A percentile compares a stretch with the other conserved stretches of the same genome.
Conservation (phyloP, 805 yeast species). For the Suhomyces sp. region DNA sequence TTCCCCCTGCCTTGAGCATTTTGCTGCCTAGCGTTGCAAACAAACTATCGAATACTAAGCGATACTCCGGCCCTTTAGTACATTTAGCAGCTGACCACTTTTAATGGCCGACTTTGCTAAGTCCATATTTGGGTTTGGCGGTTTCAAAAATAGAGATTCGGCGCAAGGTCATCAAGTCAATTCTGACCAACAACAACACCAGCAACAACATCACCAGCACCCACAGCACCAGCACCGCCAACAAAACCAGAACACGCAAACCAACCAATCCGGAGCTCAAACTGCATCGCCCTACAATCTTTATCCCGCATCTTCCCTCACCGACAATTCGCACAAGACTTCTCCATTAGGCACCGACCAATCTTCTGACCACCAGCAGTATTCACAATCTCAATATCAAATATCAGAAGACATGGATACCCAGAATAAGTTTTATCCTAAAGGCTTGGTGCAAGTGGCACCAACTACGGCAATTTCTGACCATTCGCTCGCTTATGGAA, state of each 20-base stretch:
- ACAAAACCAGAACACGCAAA: background rate
- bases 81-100: background rate
- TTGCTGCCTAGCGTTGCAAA: background rate
- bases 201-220: background rate
- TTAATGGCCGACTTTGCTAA: conserved; percentile 46
- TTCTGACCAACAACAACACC: conserved; percentile 2
- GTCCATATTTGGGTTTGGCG: conserved; percentile 41
- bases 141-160: conserved; percentile 29
- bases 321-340: background rate
- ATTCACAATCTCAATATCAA: conserved; percentile 4
- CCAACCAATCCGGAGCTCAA: background rate
- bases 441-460: conserved; percentile 36
- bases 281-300: conserved; percentile 2
- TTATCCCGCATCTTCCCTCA: conserved; percentile 2
- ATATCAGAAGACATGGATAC: conserved; percentile 4
- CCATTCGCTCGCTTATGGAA: conserved; percentile 64
- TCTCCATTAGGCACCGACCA: background rate
- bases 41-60: background rate
- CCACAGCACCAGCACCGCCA: background rate
- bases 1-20: background rate
- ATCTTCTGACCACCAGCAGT: background rate
- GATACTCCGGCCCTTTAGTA: background rate
- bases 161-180: conserved; percentile 1
- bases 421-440: conserved; percentile 31
- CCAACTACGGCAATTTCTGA: conserved; percentile 71